These are phyloP conservation scores for Amphicarpaea edgeworthii DNA, from an alignment of 306 rosid genomes.

Conservation along the genomic window DNA sequence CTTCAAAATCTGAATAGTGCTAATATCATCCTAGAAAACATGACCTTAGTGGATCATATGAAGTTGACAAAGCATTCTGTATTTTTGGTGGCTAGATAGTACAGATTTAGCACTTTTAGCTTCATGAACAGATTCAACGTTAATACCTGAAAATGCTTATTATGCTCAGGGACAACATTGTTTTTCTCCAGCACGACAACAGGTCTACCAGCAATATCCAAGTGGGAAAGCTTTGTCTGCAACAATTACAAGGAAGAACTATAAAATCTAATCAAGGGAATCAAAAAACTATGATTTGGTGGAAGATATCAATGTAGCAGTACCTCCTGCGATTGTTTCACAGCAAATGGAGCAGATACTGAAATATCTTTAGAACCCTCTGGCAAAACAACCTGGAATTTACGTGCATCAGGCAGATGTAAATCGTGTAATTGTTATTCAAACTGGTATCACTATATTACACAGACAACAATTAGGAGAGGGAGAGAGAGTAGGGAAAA, in stretches of 20 bases:
- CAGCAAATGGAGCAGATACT: constrained; percentile 76
- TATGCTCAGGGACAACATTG: constrained; percentile 94
- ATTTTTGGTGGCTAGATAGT: neutral
- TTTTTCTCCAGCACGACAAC: constrained; percentile 87
- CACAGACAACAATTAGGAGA: constrained; percentile 15
- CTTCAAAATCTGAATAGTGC: neutral
- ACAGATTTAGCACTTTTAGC: constrained; percentile 17
- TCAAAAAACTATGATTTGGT: constrained; percentile 17
- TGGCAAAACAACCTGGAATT: constrained; percentile 93
- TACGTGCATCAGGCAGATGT: constrained; percentile 42
- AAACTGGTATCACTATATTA: constrained; percentile 22
- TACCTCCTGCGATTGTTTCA: constrained; percentile 87
- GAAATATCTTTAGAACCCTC: constrained; percentile 89
- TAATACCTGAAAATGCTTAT: constrained; percentile 88
- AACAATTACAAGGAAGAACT: constrained; percentile 41
- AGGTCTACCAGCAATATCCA: constrained; percentile 96
- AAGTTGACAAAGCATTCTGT: constrained; percentile 17
- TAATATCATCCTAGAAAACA: neutral
- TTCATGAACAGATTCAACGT: constrained; percentile 20
- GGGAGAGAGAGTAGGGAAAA: constrained; percentile 7
- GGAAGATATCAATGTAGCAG: constrained; percentile 23
- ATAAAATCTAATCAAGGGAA: constrained; percentile 43
- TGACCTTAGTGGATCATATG: constrained; percentile 5
- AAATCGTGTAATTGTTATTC: constrained; percentile 33
- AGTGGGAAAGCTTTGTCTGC: constrained; percentile 94